These are phyloP conservation scores for Fusarium continuum DNA, from an alignment of 2,329 filamentous ascomycete species.

Conservation along the genomic window DNA sequence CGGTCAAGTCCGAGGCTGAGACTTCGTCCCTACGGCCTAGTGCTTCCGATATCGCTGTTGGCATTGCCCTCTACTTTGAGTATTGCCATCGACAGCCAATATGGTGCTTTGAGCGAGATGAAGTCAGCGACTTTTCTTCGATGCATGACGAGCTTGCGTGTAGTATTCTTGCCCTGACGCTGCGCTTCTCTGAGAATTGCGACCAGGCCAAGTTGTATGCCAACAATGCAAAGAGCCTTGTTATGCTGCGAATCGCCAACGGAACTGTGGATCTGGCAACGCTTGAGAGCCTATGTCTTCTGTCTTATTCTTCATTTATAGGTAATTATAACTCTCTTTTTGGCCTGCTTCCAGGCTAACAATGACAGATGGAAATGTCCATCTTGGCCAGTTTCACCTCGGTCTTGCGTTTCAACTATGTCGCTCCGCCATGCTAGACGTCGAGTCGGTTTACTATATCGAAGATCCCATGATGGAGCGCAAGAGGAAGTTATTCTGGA, in stretches of 20 bases:
- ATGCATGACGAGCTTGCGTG: conserved; percentile 54
- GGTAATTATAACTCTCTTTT: conserved; percentile 46
- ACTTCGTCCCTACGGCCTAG: conserved; percentile 43
- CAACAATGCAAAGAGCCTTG: conserved; percentile 53
- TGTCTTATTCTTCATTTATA: conserved; percentile 60
- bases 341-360: background rate
- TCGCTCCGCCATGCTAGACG: conserved; percentile 59
- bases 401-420: conserved; percentile 61
- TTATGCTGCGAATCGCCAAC: conserved; percentile 61
- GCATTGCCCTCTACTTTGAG: conserved; percentile 54
- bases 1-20: conserved; percentile 43
- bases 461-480: conserved; percentile 52
- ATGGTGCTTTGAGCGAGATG: conserved; percentile 57
- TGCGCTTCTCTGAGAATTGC: conserved; percentile 50
- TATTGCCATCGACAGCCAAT: conserved; percentile 56
- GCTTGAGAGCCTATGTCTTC: conserved; percentile 60
- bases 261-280: conserved; percentile 59
- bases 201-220: conserved; percentile 49
- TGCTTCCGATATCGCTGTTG: conserved; percentile 47
- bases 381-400: conserved; percentile 60
- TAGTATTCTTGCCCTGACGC: conserved; percentile 53
- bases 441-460: conserved; percentile 50
- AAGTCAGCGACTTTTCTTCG: conserved; percentile 47
- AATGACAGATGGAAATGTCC: conserved; percentile 56
- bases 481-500: conserved; percentile 62